phyloP scores from a whole-genome alignment of 2,329 filamentous ascomycete species.

The Aspergillus niger region DNA sequence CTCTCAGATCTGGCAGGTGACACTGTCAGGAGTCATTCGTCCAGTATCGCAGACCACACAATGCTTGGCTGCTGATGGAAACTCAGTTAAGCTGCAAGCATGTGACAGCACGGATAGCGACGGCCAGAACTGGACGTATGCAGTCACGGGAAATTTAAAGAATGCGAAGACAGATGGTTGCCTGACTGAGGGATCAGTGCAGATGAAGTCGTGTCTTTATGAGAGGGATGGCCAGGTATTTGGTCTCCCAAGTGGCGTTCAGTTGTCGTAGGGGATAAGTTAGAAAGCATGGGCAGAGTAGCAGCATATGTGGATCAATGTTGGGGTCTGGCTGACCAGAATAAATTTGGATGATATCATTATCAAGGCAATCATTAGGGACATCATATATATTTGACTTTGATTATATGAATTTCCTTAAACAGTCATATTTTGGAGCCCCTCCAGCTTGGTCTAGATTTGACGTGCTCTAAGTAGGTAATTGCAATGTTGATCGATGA shows the following conservation, averaged over 20 bases:
- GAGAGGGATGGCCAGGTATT: conserved; percentile 50
- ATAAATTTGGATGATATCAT: no score
- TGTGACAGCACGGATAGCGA: conserved; percentile 20
- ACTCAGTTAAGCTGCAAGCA: conserved; percentile 17
- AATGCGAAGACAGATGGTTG: conserved; percentile 38
- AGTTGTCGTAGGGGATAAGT: not conserved
- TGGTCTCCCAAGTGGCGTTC: conserved; percentile 48
- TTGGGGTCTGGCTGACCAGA: no score
- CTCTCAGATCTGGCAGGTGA: conserved; percentile 48
- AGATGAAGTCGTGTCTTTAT: conserved; percentile 36
- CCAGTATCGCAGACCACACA: conserved; percentile 38
- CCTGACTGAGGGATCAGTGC: conserved; percentile 41
- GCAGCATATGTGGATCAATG: no score
- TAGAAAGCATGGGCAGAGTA: no score
- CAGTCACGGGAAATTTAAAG: conserved; percentile 47
- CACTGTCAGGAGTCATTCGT: conserved; percentile 37
- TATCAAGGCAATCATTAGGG: no score
- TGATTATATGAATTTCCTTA: no score
- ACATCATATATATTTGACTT: rapidly evolving
- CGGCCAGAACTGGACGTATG: conserved; percentile 48
- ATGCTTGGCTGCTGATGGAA: conserved; percentile 34
- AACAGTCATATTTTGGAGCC: no score
- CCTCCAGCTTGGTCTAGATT: no score
- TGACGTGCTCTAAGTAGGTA: no score
- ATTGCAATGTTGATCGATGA: no score